Conservation (phyloP, 2,329 filamentous ascomycete genomes). For the Claviceps sp. region DNA sequence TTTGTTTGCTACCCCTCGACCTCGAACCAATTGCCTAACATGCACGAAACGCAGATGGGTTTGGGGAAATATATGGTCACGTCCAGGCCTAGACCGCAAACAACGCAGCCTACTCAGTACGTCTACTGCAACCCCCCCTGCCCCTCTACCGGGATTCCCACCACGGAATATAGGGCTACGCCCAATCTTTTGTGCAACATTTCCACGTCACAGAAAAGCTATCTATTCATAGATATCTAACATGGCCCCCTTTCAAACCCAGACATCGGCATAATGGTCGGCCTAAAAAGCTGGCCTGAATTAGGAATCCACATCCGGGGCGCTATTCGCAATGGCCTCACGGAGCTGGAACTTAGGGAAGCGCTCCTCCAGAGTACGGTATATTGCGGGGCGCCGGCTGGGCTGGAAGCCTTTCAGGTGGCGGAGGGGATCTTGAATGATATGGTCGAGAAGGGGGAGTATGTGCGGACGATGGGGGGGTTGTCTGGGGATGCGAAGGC, state of each 20-base stretch:
- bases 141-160: not conserved
- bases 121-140: not conserved
- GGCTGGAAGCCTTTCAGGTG: constrained; percentile 22
- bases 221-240: no score
- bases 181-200: no score
- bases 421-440: constrained; percentile 14
- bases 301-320: constrained; percentile 47
- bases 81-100: constrained; percentile 46
- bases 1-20: not conserved
- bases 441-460: constrained; percentile 14
- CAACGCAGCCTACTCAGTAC: constrained; percentile 34
- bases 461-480: not conserved
- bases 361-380: constrained; percentile 31
- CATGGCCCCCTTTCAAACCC: not conserved
- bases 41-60: constrained; percentile 16
- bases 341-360: constrained; percentile 41
- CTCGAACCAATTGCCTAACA: no score
- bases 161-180: no score
- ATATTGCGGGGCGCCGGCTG: constrained; percentile 28
- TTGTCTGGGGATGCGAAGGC: not conserved
- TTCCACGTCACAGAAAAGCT: no score
- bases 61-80: constrained; percentile 50
- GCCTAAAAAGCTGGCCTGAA: constrained; percentile 43
- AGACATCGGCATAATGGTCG: constrained; percentile 44
- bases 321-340: constrained; percentile 46